A percentile compares a stretch with the other conserved stretches of the same genome.
phyloP scores from a whole-genome alignment of 768 basidiomycete genomes.

The Leccinum olivaceopallidum region DNA sequence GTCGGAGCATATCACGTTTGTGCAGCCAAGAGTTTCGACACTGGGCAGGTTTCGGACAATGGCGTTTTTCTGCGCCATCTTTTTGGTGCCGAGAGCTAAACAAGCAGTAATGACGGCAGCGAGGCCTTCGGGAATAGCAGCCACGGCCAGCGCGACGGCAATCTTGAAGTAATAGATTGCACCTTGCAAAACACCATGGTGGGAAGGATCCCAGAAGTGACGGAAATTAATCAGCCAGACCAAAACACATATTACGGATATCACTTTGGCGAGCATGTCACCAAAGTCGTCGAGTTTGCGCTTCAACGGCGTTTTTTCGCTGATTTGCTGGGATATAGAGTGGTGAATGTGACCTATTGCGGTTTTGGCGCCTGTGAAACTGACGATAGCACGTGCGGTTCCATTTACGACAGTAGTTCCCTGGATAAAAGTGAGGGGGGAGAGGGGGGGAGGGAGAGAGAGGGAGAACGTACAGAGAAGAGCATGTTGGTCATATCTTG shows the following conservation, averaged over 20 bases:
- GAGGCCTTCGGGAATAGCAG: conserved; percentile 98
- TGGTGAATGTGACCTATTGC: conserved; percentile 98
- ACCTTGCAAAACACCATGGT: conserved; percentile 87
- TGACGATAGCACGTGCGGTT: conserved; percentile 82
- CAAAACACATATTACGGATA: conserved; percentile 93
- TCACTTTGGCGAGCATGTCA: conserved; percentile 96
- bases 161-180: conserved; percentile 99
- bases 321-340: conserved; percentile 90
- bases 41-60: conserved; percentile 96
- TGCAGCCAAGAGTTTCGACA: conserved; percentile 96
- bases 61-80: conserved; percentile 99
- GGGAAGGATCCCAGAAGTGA: conserved; percentile 94
- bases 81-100: conserved; percentile 94
- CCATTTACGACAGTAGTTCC: conserved; percentile 98
- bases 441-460: not conserved
- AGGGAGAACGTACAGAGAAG: conserved; percentile 68
- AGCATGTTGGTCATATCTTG: conserved; percentile 98
- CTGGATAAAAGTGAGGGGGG: conserved; percentile 37
- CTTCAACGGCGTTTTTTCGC: conserved; percentile 96
- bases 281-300: conserved; percentile 98
- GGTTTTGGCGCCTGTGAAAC: conserved; percentile 81
- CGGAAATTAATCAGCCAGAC: conserved; percentile 98
- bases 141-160: conserved; percentile 97
- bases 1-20: conserved; percentile 98
- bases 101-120: conserved; percentile 98